Conservation (phyloP, 495 filamentous ascomycete genomes). For the Lasiosphaeria hispida region DNA sequence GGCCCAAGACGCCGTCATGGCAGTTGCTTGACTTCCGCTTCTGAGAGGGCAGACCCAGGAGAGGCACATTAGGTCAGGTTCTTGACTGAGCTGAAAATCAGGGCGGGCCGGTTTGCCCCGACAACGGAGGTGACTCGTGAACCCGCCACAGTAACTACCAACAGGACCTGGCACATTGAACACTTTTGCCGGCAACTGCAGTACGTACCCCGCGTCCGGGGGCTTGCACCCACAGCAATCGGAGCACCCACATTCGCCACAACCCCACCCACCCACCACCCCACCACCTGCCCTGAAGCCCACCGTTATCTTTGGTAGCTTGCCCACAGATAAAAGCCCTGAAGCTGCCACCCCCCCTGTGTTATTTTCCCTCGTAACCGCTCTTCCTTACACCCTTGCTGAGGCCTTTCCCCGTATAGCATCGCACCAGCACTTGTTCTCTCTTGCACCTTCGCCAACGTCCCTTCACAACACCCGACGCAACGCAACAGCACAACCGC, state of each 20-base stretch:
- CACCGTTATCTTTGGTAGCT: conserved; percentile 1
- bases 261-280: conserved; percentile 3
- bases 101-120: too few relatives aligned
- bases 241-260: conserved; percentile 5
- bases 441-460: background rate
- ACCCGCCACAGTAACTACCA: too few relatives aligned
- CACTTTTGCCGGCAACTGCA: background rate
- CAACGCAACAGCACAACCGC: too few relatives aligned
- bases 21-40: too few relatives aligned
- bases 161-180: too few relatives aligned
- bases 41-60: too few relatives aligned
- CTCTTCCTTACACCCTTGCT: conserved; percentile 1
- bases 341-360: background rate
- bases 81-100: too few relatives aligned
- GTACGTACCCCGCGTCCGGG: conserved; percentile 1
- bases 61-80: too few relatives aligned
- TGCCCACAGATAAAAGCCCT: conserved; percentile 6
- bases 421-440: background rate
- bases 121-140: too few relatives aligned
- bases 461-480: too few relatives aligned
- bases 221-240: background rate
- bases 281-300: background rate
- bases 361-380: background rate
- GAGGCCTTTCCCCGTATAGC: background rate
- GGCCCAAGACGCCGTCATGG: too few relatives aligned